Evolutionary conservation across 495 filamentous ascomycete species (phyloP), one percentile per base, ranked within the genome.

Genomic region (Penicillium simplicissimum): DNA sequence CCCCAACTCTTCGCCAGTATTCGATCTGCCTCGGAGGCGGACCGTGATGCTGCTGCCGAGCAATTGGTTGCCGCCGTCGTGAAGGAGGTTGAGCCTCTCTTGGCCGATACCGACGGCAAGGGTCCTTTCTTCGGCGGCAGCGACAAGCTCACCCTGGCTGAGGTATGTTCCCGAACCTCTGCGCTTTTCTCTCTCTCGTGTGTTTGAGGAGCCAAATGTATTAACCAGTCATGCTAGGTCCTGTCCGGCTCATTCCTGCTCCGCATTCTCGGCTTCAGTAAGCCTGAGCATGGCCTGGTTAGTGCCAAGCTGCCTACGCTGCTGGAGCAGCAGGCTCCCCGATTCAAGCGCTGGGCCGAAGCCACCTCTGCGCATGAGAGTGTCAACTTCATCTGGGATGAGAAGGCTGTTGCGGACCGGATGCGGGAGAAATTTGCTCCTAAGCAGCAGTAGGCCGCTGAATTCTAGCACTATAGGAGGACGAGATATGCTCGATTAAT

Each of bases 111-210:
- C 0, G 71, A 74, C 8, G 84, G 85, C 34, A 88, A 87, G 7
- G 81, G 68, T 0, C 92, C 91, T 0, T 96, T 89, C 77, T 97
- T 95, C 75, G 88, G 87, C n/a, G 92, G 92, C 0, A 88, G 85
- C 57, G 78, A 87, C 53, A 87, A 83, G 67, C 65, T 94, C 36
- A 94, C 91, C 2, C 74, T 92, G 33, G 92, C 85, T 14, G 92
- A 96, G 85, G 91, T 92, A 76, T 62, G 79, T 59, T 45, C 2
- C 33, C n/a, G 9, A 35, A 40, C 33, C 43, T 42, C 8, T 56
- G n/a, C 10, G n/a, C 31, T 38, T 13, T 49, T 31, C 9, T n/a
- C 33, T 10, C 4, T 19, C 42, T 11, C 28, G 2, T 14, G 1
- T 37, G 13, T 17, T 57, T 35, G 2, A 40, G 7, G 15, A 17